phyloP scores from a whole-genome alignment of 2,329 filamentous ascomycete genomes.

The Penicillium verrucosum region DNA sequence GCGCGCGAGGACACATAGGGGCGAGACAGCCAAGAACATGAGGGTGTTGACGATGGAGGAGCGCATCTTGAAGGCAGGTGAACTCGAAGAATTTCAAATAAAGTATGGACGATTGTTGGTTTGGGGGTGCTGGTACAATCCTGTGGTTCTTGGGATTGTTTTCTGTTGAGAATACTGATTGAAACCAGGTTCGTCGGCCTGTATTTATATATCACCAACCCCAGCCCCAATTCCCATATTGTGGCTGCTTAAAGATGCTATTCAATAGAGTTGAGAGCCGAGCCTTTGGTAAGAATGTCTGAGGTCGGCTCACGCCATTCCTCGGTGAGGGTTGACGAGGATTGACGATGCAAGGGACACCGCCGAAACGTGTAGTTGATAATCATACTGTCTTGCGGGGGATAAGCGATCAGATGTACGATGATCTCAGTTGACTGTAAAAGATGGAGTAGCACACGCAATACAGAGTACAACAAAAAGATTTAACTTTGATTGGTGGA shows the following conservation, averaged over 20 bases:
- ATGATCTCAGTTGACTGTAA: slow-evolving; percentile 14
- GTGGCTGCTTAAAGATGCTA: slow-evolving; percentile 7
- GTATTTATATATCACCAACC: slow-evolving; percentile 18
- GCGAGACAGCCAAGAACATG: slow-evolving; percentile 21
- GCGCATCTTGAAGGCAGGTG: slow-evolving; percentile 15
- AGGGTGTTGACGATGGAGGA: slow-evolving; percentile 20
- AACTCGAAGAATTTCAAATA: background rate
- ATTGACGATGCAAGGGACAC: slow-evolving; percentile 18
- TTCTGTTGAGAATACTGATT: slow-evolving; percentile 12
- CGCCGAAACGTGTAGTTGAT: slow-evolving; percentile 16
- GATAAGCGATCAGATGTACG: slow-evolving; percentile 7
- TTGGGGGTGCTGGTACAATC: background rate
- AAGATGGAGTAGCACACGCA: slow-evolving; percentile 2
- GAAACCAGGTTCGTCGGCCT: background rate
- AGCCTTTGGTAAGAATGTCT: slow-evolving; percentile 8
- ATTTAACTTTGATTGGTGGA: slow-evolving; percentile 2
- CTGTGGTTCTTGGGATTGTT: slow-evolving; percentile 5
- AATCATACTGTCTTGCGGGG: slow-evolving; percentile 17
- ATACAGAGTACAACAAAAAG: slow-evolving; percentile 3
- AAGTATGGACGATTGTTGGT: background rate
- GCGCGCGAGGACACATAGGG: slow-evolving; percentile 18
- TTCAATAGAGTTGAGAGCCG: background rate
- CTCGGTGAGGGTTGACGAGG: slow-evolving; percentile 9
- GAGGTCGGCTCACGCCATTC: slow-evolving; percentile 1
- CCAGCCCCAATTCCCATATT: slow-evolving; percentile 3